A percentile compares a stretch with the other conserved stretches of the same genome.
Evolutionary conservation across 2,329 filamentous ascomycete species (phyloP).

Genomic region (Pseudovirgaria hyperparasitica): DNA sequence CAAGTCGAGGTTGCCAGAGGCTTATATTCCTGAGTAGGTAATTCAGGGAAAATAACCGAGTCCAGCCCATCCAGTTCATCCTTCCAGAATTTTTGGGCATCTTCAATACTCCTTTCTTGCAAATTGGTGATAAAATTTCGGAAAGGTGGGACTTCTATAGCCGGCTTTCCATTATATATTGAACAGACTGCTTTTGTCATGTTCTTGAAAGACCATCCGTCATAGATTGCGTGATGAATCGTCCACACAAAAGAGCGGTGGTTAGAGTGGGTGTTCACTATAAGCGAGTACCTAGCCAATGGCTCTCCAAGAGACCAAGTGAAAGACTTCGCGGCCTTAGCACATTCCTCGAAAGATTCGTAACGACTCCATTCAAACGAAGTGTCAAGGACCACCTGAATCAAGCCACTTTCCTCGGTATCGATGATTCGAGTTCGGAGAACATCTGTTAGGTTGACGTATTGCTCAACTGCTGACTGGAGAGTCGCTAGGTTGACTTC

Average conservation of each 20-base stretch:
- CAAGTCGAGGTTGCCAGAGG: too few species aligned
- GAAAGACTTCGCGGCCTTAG: background rate
- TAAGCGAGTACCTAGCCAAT: too few species aligned
- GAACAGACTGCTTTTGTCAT: too few species aligned
- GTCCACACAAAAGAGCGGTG: conserved; percentile 12
- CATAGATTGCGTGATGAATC: conserved; percentile 14
- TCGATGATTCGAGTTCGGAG: conserved; percentile 32
- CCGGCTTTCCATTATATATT: background rate
- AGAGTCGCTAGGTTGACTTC: conserved; percentile 20
- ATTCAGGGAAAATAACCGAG: too few species aligned
- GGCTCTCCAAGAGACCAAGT: too few species aligned
- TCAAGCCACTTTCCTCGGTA: conserved; percentile 15
- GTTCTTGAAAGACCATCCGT: conserved; percentile 11
- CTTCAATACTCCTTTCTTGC: too few species aligned
- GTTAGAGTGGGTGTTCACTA: background rate
- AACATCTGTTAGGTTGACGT: conserved; percentile 30
- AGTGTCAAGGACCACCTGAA: conserved; percentile 19
- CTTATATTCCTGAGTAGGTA: too few species aligned
- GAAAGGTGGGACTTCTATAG: too few species aligned
- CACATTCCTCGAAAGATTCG: conserved; percentile 3
- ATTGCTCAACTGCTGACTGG: conserved; percentile 32
- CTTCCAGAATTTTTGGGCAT: too few species aligned
- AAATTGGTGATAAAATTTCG: too few species aligned
- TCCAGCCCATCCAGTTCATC: too few species aligned
- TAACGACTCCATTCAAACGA: conserved; percentile 11